Percentiles rank a stretch among this genome's conserved stretches.
Evolutionary conservation across 2,329 filamentous ascomycete species (phyloP).

Genomic region (Aspergillus luchuensis): DNA sequence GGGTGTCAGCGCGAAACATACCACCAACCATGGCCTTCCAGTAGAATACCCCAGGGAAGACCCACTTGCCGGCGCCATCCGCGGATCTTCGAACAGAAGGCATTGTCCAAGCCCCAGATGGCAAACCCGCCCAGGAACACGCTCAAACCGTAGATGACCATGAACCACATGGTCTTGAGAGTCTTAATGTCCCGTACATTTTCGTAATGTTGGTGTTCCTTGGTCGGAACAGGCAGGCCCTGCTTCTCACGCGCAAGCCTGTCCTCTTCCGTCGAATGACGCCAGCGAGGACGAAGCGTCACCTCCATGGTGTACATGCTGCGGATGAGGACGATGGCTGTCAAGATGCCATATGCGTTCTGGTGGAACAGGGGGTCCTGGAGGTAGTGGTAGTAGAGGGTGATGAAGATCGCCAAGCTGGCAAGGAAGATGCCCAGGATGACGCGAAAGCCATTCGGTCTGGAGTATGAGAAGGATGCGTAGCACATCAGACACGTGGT

Average conservation of each 20-base stretch:
- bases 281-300: slow-evolving; percentile 61
- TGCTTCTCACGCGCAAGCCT: slow-evolving; percentile 41
- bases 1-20: slow-evolving; percentile 39
- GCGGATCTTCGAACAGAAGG: slow-evolving; percentile 68
- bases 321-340: slow-evolving; percentile 68
- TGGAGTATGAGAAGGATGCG: slow-evolving; percentile 73
- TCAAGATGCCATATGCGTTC: slow-evolving; percentile 73
- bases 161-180: slow-evolving; percentile 71
- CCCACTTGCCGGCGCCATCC: slow-evolving; percentile 68
- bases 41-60: slow-evolving; percentile 75
- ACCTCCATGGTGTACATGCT: slow-evolving; percentile 77
- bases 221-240: slow-evolving; percentile 44
- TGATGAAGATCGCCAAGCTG: slow-evolving; percentile 67
- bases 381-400: slow-evolving; percentile 76
- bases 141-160: slow-evolving; percentile 68
- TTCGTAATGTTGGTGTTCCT: slow-evolving; percentile 50
- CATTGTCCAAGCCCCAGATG: slow-evolving; percentile 79
- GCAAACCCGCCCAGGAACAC: slow-evolving; percentile 74
- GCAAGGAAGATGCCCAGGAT: slow-evolving; percentile 61
- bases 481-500: slow-evolving; percentile 70
- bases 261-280: slow-evolving; percentile 51
- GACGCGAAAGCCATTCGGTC: slow-evolving; percentile 53
- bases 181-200: slow-evolving; percentile 60
- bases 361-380: slow-evolving; percentile 85
- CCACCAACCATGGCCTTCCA: slow-evolving; percentile 76